Conservation (phyloP, 345 rosid species). For the Hirschfeldia incana region DNA sequence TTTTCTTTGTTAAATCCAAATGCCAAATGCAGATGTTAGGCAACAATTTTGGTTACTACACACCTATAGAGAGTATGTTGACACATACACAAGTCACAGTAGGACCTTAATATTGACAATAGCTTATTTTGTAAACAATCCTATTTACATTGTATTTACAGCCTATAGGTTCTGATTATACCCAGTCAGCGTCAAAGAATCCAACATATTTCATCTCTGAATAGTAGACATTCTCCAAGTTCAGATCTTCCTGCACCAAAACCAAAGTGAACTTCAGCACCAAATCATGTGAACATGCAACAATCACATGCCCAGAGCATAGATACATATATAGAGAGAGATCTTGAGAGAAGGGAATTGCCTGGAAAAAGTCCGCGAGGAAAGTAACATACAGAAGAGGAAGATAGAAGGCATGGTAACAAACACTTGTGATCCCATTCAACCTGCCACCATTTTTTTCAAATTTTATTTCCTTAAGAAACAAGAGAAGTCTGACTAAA, state of each 20-base stretch:
- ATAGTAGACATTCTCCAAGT: slow-evolving; percentile 83
- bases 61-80: neutral
- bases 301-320: neutral
- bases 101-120: slow-evolving; percentile 17
- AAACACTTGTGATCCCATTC: neutral
- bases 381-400: neutral
- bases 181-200: slow-evolving; percentile 93
- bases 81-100: neutral
- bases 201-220: slow-evolving; percentile 99
- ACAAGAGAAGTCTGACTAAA: neutral
- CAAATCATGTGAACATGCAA: slow-evolving; percentile 3
- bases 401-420: neutral
- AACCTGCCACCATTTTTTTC: neutral
- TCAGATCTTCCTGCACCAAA: slow-evolving; percentile 71
- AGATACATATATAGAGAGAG: neutral
- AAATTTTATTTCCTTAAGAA: neutral
- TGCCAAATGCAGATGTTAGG: neutral
- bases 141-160: slow-evolving; percentile 31
- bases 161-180: slow-evolving; percentile 27
- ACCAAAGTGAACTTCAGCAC: slow-evolving; percentile 7
- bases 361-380: neutral
- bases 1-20: neutral
- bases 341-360: neutral
- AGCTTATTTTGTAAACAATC: neutral
- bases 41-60: neutral